Evolutionary conservation across 768 basidiomycete species (phyloP).

Genomic region (Lyophyllum semitale): DNA sequence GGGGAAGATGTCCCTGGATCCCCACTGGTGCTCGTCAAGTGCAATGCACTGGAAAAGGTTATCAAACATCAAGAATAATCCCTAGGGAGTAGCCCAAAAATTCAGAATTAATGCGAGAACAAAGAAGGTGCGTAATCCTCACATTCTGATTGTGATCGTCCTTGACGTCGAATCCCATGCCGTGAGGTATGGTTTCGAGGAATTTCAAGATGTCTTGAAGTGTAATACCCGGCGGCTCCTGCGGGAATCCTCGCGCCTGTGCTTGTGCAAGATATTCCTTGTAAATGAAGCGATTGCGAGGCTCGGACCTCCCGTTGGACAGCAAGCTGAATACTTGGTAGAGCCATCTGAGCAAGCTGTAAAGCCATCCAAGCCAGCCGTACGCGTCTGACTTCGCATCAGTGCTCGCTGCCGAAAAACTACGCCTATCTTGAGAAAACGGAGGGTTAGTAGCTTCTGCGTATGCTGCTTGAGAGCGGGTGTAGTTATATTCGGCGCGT

Average conservation of each 20-base stretch:
- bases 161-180: background rate
- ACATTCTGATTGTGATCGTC: constrained; percentile 10
- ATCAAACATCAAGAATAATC: constrained; percentile 13
- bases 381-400: background rate
- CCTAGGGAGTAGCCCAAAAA: constrained; percentile 5
- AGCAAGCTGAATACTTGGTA: background rate
- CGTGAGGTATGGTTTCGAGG: background rate
- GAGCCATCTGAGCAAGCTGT: background rate
- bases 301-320: background rate
- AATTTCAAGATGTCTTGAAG: constrained; percentile 1
- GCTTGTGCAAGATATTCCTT: background rate
- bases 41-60: constrained; percentile 27
- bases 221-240: constrained; percentile 4
- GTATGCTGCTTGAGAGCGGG: background rate
- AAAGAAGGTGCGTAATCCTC: background rate
- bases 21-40: constrained; percentile 22
- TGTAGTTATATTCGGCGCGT: constrained; percentile 1
- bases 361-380: background rate
- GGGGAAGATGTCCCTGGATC: constrained; percentile 9
- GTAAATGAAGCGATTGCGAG: background rate
- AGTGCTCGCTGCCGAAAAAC: background rate
- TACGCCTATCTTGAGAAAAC: background rate
- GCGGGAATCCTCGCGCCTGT: background rate
- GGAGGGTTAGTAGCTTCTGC: background rate
- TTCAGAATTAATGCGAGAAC: background rate